phyloP scores from a whole-genome alignment of 2,329 filamentous ascomycete genomes.

The Neoascochyta sp. region DNA sequence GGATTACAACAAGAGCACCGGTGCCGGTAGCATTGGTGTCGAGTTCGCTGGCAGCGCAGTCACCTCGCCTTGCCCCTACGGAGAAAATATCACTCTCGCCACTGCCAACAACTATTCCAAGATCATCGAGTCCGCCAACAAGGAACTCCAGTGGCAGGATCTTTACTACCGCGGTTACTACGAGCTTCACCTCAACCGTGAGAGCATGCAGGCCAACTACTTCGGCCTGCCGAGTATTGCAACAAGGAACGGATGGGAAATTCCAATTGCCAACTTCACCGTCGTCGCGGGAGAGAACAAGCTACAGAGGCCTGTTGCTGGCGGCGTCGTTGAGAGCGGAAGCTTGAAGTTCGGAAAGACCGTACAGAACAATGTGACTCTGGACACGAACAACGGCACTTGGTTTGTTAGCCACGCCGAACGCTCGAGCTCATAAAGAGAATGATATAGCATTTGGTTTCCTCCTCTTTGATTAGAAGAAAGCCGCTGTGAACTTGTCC shows the following conservation, averaged over 20 bases:
- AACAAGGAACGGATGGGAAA: slow-evolving; percentile 59
- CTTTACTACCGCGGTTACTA: slow-evolving; percentile 72
- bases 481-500: too few species aligned
- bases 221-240: slow-evolving; percentile 62
- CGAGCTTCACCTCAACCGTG: slow-evolving; percentile 53
- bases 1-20: slow-evolving; percentile 39
- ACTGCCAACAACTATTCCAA: slow-evolving; percentile 46
- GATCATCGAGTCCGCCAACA: slow-evolving; percentile 47
- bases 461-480: too few species aligned
- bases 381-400: slow-evolving; percentile 32
- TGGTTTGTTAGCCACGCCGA: slow-evolving; percentile 33
- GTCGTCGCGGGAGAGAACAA: slow-evolving; percentile 60
- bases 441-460: too few species aligned
- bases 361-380: slow-evolving; percentile 34
- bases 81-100: slow-evolving; percentile 55
- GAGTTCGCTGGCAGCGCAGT: slow-evolving; percentile 64
- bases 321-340: slow-evolving; percentile 54
- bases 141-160: slow-evolving; percentile 69
- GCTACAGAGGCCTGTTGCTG: slow-evolving; percentile 50
- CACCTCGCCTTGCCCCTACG: slow-evolving; percentile 56
- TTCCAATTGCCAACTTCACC: slow-evolving; percentile 67
- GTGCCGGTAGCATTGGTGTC: slow-evolving; percentile 44
- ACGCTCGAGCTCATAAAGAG: too few species aligned
- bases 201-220: slow-evolving; percentile 59
- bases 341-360: slow-evolving; percentile 50